Conservation (phyloP, 306 rosid genomes). For the Ormosia emarginata region DNA sequence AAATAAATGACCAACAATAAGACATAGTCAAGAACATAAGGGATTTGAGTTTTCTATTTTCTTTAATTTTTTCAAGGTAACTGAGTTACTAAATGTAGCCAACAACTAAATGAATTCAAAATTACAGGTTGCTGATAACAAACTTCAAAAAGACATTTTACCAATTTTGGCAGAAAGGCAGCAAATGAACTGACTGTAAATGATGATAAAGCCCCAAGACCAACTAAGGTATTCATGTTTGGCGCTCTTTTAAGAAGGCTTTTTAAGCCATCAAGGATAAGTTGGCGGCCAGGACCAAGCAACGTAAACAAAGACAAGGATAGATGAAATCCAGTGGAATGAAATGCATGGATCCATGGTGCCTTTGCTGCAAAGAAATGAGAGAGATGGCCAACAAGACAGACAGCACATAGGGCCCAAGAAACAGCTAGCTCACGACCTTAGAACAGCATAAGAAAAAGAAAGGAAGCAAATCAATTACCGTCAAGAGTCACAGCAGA, state of each 20-base stretch:
- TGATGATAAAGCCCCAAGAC: slow-evolving; percentile 97
- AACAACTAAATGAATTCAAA: slow-evolving; percentile 24
- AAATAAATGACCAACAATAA: neutral
- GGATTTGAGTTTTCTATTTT: neutral
- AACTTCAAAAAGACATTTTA: slow-evolving; percentile 37
- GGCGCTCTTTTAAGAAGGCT: slow-evolving; percentile 82
- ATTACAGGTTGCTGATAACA: slow-evolving; percentile 18
- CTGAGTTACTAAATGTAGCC: neutral
- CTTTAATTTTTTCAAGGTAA: slow-evolving; percentile 3
- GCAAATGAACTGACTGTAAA: slow-evolving; percentile 92
- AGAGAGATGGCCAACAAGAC: slow-evolving; percentile 88
- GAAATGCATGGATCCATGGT: slow-evolving; percentile 79
- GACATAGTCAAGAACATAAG: neutral
- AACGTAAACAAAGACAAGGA: slow-evolving; percentile 81
- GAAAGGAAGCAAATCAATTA: slow-evolving; percentile 20
- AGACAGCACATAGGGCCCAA: slow-evolving; percentile 93
- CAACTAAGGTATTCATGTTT: slow-evolving; percentile 95
- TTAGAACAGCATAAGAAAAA: slow-evolving; percentile 33
- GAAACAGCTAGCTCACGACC: slow-evolving; percentile 90
- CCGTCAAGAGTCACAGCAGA: slow-evolving; percentile 16
- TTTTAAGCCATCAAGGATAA: slow-evolving; percentile 81
- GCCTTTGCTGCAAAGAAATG: slow-evolving; percentile 86
- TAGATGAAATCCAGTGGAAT: slow-evolving; percentile 82
- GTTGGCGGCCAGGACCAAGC: slow-evolving; percentile 96
- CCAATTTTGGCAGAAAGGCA: slow-evolving; percentile 76